phyloP scores from a whole-genome alignment of 352 stramenopile genomes.

The Globisporangium polare region DNA sequence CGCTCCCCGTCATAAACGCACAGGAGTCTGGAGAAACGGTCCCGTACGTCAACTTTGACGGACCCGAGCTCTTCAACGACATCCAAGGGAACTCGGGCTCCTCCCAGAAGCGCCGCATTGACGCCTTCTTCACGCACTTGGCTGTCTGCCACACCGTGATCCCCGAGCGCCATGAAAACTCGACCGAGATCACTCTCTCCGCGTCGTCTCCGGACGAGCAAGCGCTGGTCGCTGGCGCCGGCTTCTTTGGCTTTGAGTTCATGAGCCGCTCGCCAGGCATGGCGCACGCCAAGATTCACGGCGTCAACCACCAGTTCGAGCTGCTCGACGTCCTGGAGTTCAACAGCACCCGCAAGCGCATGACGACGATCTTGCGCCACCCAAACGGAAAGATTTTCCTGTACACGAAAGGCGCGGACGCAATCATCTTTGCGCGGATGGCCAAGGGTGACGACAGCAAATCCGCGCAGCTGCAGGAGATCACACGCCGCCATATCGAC shows the following conservation, averaged over 20 bases:
- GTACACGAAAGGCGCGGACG: slow-evolving; percentile 75
- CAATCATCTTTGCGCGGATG: slow-evolving; percentile 58
- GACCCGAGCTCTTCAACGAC: slow-evolving; percentile 57
- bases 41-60: slow-evolving; percentile 79
- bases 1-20: slow-evolving; percentile 30
- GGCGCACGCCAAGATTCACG: slow-evolving; percentile 46
- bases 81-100: slow-evolving; percentile 51
- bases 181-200: slow-evolving; percentile 54
- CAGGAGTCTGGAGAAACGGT: slow-evolving; percentile 26
- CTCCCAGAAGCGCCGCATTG: slow-evolving; percentile 47
- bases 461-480: slow-evolving; percentile 30
- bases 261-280: slow-evolving; percentile 56
- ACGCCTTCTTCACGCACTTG: slow-evolving; percentile 84
- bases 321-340: slow-evolving; percentile 91
- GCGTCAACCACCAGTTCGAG: slow-evolving; percentile 43
- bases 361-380: slow-evolving; percentile 88
- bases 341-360: slow-evolving; percentile 91
- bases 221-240: slow-evolving; percentile 74
- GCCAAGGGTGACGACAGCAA: slow-evolving; percentile 22
- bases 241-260: slow-evolving; percentile 76
- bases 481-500: slow-evolving; percentile 63
- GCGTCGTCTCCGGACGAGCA: slow-evolving; percentile 86
- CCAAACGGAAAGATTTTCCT: slow-evolving; percentile 55
- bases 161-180: slow-evolving; percentile 89
- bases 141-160: slow-evolving; percentile 96